Base-by-base conservation (phyloP, 176 grass and related monocot genomes). In the Oryza glaberrima region DNA sequence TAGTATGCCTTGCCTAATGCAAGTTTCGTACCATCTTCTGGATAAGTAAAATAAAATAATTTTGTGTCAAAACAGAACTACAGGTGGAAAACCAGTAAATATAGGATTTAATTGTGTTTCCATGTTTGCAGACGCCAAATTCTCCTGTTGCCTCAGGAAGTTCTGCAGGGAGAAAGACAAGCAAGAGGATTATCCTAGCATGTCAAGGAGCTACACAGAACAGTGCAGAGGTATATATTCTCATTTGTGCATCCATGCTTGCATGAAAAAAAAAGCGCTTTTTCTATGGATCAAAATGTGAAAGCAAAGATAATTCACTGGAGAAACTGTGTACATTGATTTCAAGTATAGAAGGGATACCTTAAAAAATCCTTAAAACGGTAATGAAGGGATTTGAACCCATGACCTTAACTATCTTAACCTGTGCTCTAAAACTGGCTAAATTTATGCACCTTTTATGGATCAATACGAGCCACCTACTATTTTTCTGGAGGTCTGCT, bases 161-260 rank as follows among this genome's bases (percentile, higher is more conserved):
- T 69, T 94, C 91, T 70, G 90, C 19, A 44, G 96, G 90, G 92
- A 87, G 96, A 76, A 99, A 94, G 84, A 41, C 90, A 14, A 84
- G 74, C 58, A 99, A 79, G 65, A 87, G 88, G 75, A 91, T 99
- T 34, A 84, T 96, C 89, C 74, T 99, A 70, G 96, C 90, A 52
- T 96, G 91, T 76, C 91, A 96, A 88, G 95, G 95, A 45, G 61
- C 81, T 41, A 99, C 91, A 36, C 93, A 91, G 73, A 90, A 52
- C 87, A 91, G 83, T 69, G 44, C 89, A 1, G 83, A 91, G 88
- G 95, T 97, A 88, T 23, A 38, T 65, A 76, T 43, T 81, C 69
- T 77, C 34, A 28, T 23, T 52, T 54, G 0, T 71, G 68, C 15
- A 19, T 22, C 0, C 32, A 10, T 61, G 9, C 7, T 49, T 54